Percentiles rank a stretch among this genome's conserved stretches.
These are phyloP conservation scores for Pezicula radicicola DNA, from an alignment of 2,329 filamentous ascomycete genomes.

Conservation along the genomic window DNA sequence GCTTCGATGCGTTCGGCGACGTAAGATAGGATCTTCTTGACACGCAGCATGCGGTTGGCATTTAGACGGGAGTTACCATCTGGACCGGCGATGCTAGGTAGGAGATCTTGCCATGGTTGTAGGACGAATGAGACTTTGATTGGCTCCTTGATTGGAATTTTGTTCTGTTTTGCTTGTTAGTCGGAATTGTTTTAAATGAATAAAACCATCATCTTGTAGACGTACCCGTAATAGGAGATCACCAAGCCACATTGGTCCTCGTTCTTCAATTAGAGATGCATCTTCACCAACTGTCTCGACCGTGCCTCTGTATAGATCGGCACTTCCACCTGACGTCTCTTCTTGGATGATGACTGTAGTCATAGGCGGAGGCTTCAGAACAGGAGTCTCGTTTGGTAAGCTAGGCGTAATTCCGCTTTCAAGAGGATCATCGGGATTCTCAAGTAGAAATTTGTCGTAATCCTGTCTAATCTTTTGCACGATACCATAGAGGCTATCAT, in stretches of 20 bases:
- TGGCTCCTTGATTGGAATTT: constrained; percentile 81
- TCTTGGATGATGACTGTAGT: constrained; percentile 69
- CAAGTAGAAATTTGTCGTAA: constrained; percentile 66
- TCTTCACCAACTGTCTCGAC: constrained; percentile 75
- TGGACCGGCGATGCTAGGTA: constrained; percentile 70
- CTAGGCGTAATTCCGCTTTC: constrained; percentile 67
- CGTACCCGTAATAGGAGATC: constrained; percentile 73
- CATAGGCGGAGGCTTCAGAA: constrained; percentile 66
- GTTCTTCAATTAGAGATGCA: constrained; percentile 79
- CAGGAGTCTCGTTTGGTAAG: constrained; percentile 69
- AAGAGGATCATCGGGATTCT: constrained; percentile 50
- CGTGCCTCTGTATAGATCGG: constrained; percentile 88
- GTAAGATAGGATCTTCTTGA: constrained; percentile 91
- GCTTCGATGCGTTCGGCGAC: constrained; percentile 88
- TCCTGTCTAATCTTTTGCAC: constrained; percentile 70
- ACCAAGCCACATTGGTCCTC: constrained; percentile 87
- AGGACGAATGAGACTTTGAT: constrained; percentile 95
- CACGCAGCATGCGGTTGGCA: constrained; percentile 92
- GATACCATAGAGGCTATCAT: constrained; percentile 71
- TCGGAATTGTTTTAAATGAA: not conserved
- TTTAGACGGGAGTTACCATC: constrained; percentile 89
- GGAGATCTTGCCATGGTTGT: constrained; percentile 70
- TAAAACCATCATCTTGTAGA: not conserved
- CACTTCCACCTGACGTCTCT: constrained; percentile 65
- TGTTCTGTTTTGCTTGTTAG: constrained; percentile 55